These are phyloP conservation scores for Sarcomyxa edulis DNA, from an alignment of 768 basidiomycete species.

Conservation along the genomic window DNA sequence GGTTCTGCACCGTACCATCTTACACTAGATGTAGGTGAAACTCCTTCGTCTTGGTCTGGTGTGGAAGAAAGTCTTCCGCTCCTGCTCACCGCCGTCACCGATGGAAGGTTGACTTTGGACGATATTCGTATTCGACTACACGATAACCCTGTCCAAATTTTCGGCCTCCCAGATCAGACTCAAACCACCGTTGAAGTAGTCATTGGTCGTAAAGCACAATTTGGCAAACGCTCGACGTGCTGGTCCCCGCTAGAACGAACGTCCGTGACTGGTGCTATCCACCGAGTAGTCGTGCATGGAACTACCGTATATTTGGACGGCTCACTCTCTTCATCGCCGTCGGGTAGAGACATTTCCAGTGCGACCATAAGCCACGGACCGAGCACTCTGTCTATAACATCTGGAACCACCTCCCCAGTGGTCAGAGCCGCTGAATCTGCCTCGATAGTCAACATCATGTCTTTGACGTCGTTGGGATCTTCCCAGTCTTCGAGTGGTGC, in stretches of 20 bases:
- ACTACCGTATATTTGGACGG: slow-evolving; percentile 91
- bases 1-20: slow-evolving; percentile 80
- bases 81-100: slow-evolving; percentile 77
- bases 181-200: slow-evolving; percentile 93
- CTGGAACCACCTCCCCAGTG: slow-evolving; percentile 17
- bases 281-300: slow-evolving; percentile 87
- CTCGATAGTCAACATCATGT: slow-evolving; percentile 18
- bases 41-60: slow-evolving; percentile 68
- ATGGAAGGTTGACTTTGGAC: slow-evolving; percentile 74
- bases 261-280: slow-evolving; percentile 67
- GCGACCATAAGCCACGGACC: slow-evolving; percentile 42
- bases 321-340: slow-evolving; percentile 47
- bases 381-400: not conserved
- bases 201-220: slow-evolving; percentile 66
- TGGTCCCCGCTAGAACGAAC: slow-evolving; percentile 85
- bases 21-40: slow-evolving; percentile 54
- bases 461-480: slow-evolving; percentile 18
- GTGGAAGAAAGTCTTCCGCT: slow-evolving; percentile 85
- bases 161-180: slow-evolving; percentile 81
- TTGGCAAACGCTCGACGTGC: slow-evolving; percentile 37
- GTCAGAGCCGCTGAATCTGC: slow-evolving; percentile 24
- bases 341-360: slow-evolving; percentile 71
- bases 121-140: slow-evolving; percentile 80
- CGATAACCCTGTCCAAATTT: slow-evolving; percentile 91
- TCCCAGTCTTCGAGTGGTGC: slow-evolving; percentile 14